These are phyloP conservation scores for Elsinoe batatas DNA, from an alignment of 2,329 filamentous ascomycete genomes.

Conservation along the genomic window DNA sequence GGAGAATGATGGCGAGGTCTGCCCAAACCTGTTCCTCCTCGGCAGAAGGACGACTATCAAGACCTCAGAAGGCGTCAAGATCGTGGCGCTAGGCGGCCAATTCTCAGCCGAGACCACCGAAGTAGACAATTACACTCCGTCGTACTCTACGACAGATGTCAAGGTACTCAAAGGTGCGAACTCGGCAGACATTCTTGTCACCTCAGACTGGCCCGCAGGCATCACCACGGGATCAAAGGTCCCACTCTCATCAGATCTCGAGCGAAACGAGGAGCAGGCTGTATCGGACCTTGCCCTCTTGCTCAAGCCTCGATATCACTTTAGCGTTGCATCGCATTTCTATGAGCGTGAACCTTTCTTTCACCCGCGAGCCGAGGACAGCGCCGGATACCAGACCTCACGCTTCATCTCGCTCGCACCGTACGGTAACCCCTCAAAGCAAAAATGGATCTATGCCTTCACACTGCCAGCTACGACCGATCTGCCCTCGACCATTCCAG, in stretches of 20 bases:
- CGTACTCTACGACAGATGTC: conserved; percentile 14
- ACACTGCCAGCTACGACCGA: conserved; percentile 54
- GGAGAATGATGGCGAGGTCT: conserved; percentile 61
- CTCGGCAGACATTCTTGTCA: conserved; percentile 76
- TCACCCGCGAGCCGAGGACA: conserved; percentile 46
- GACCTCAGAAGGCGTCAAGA: conserved; percentile 77
- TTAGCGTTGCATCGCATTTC: conserved; percentile 63
- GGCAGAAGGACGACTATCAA: conserved; percentile 81
- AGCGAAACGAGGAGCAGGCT: conserved; percentile 47
- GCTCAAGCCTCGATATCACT: conserved; percentile 86
- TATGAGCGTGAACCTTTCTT: conserved; percentile 93
- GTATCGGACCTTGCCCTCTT: conserved; percentile 68
- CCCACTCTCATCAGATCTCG: conserved; percentile 36
- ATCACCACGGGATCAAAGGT: conserved; percentile 61
- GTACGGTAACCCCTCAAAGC: conserved; percentile 64
- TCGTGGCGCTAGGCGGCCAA: conserved; percentile 71
- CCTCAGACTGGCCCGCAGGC: conserved; percentile 70
- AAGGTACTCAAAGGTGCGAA: conserved; percentile 66
- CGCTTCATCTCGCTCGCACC: conserved; percentile 84
- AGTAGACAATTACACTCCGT: conserved; percentile 44
- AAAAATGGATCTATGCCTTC: conserved; percentile 68
- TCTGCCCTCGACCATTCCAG: conserved; percentile 50
- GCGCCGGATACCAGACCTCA: conserved; percentile 55
- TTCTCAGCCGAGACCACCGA: conserved; percentile 36
- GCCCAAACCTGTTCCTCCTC: conserved; percentile 82